Evolutionary conservation across 1,284 basidiomycete genomes (phyloP).

Genomic region (Naganishia sp.): DNA sequence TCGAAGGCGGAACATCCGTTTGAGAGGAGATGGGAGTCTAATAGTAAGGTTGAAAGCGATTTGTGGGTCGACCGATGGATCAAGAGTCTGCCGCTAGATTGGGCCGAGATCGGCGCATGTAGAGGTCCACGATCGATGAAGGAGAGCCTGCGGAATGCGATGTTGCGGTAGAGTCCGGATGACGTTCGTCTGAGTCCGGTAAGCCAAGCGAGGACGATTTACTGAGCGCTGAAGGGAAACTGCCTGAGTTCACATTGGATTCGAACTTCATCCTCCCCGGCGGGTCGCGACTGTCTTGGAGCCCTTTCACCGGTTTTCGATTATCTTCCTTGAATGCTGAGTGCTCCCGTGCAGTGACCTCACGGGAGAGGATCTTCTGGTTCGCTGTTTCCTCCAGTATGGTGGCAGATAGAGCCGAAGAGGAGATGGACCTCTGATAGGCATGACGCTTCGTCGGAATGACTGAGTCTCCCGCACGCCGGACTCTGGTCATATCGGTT

Average conservation of each 20-base stretch:
- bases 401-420: not conserved
- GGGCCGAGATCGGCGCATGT: constrained; percentile 5
- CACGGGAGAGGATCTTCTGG: too few relatives aligned
- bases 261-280: too few relatives aligned
- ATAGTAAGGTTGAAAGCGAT: too few relatives aligned
- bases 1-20: too few relatives aligned
- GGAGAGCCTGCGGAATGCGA: constrained; percentile 9
- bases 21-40: too few relatives aligned
- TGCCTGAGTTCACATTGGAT: too few relatives aligned
- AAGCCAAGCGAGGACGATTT: not conserved
- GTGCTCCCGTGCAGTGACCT: too few relatives aligned
- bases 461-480: not conserved
- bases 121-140: constrained; percentile 21
- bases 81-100: too few relatives aligned
- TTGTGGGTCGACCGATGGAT: too few relatives aligned
- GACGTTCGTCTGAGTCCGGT: not conserved
- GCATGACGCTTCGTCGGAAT: constrained; percentile 18
- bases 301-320: too few relatives aligned
- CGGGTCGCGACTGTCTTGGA: too few relatives aligned
- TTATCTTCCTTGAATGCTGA: too few relatives aligned
- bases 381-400: not conserved
- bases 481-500: not conserved
- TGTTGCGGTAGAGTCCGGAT: not conserved
- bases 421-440: constrained; percentile 12
- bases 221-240: not conserved